Conservation (phyloP, 2,329 filamentous ascomycete genomes). For the Didymella segeticola region DNA sequence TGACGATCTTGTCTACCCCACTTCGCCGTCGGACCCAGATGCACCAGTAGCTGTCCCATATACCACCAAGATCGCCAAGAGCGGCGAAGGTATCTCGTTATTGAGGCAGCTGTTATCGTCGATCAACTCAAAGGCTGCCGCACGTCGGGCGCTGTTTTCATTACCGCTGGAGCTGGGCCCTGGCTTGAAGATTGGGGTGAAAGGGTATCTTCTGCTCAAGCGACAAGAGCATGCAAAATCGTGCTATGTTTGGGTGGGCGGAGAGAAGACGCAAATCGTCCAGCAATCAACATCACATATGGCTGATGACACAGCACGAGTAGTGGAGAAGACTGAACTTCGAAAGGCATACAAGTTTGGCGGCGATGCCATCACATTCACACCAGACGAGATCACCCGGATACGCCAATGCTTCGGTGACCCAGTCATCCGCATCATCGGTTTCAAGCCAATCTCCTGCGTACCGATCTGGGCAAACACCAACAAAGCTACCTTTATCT, state of each 20-base stretch:
- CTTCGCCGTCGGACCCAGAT: constrained; percentile 70
- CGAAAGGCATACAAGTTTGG: constrained; percentile 98
- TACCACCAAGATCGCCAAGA: constrained; percentile 68
- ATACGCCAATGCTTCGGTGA: constrained; percentile 78
- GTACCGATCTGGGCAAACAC: constrained; percentile 85
- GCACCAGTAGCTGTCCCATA: constrained; percentile 61
- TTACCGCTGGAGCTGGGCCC: constrained; percentile 89
- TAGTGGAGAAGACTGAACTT: constrained; percentile 80
- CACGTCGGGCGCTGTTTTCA: constrained; percentile 85
- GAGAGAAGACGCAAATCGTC: constrained; percentile 84
- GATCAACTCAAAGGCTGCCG: constrained; percentile 87
- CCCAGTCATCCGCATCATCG: constrained; percentile 85
- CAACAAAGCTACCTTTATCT: constrained; percentile 88
- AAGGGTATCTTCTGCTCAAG: constrained; percentile 89
- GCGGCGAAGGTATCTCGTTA: constrained; percentile 77
- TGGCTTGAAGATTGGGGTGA: constrained; percentile 84
- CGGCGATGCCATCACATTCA: constrained; percentile 86
- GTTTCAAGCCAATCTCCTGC: constrained; percentile 82
- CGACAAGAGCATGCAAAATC: constrained; percentile 82
- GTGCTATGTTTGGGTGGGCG: constrained; percentile 86
- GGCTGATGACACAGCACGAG: constrained; percentile 77
- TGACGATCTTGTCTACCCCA: constrained; percentile 91
- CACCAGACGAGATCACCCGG: constrained; percentile 78
- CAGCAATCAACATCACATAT: constrained; percentile 75
- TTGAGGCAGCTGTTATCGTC: constrained; percentile 83